Evolutionary conservation across 306 rosid genomes (phyloP), one percentile per base, ranked within the genome.

Genomic region (Prunus mongolica): DNA sequence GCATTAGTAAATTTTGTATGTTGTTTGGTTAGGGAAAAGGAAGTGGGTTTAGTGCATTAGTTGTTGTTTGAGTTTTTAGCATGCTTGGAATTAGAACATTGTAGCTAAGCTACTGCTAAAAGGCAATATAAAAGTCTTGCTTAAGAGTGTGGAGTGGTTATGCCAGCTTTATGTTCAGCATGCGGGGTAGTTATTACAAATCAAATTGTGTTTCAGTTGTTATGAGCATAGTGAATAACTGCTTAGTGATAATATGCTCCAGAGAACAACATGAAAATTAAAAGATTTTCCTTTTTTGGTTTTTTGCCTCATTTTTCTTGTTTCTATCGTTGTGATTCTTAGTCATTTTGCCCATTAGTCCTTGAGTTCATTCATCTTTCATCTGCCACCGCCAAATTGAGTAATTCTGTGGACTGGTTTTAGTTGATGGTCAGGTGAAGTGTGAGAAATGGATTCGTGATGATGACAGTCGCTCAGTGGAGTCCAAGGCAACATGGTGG

Each of bases 381-480:
- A n/a, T 44, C 50, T 60, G 54, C 64, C 72, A 66, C 57, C 45
- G 52, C 76, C 71, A 76, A 61, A 67, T 79, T 79, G 84, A 83
- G 85, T 76, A 76, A 52, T 84, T 85, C 47, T 74, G 69, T 81
- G 70, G 67, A 78, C 79, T 84, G 71, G 76, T 80, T 77, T 73
- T 87, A 95, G 99, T 95, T 81, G 99, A 95, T 86, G 97, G 87
- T 68, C 86, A 88, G 86, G 92, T 87, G 78, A 92, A 95, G 84
- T 95, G 99, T 80, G 99, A 92, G 88, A 90, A 88, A 85, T 95
- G 99, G 99, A 91, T 92, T 65, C 84, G 85, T 65, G 97, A 90
- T 56, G 95, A 87, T 62, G 84, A 83, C 22, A 77, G 76, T 76
- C 71, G 32, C 12, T 82, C 84, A 3, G 90, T 77, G 84, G 90